phyloP scores from a whole-genome alignment of 164 flowering plant genomes.

The Amborella trichopoda region DNA sequence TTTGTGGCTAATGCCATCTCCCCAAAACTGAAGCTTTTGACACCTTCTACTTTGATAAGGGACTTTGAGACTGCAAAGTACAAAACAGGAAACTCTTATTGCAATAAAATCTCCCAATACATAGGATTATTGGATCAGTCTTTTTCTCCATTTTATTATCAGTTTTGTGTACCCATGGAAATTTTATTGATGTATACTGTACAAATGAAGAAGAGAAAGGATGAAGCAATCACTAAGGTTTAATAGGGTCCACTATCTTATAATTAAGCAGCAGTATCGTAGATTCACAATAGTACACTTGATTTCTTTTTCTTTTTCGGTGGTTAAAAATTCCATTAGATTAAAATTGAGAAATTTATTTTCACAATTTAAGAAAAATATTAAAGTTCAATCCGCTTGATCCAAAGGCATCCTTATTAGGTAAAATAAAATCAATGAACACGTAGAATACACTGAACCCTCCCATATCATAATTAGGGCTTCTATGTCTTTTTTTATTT shows the following conservation, averaged over 20 bases:
- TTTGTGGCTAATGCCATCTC: slow-evolving; percentile 50
- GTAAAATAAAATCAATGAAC: no score
- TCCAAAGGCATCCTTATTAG: no score
- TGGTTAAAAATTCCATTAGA: no score
- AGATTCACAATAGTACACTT: no score
- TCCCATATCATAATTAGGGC: no score
- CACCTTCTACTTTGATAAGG: slow-evolving; percentile 52
- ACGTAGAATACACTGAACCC: no score
- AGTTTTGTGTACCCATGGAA: not conserved
- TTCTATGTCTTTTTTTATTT: no score
- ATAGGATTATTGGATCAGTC: not conserved
- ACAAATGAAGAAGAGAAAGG: not conserved
- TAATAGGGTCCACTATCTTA: not conserved
- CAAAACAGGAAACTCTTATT: not conserved
- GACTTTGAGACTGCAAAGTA: slow-evolving; percentile 32
- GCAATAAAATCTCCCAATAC: not conserved
- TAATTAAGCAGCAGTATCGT: no score
- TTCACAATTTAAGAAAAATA: no score
- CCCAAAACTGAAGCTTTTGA: slow-evolving; percentile 41
- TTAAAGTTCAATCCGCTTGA: no score
- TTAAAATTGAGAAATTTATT: no score
- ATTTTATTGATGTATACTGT: not conserved
- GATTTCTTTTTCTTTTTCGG: no score
- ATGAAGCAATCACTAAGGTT: not conserved
- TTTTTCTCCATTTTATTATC: not conserved